Evolutionary conservation across 306 rosid genomes (phyloP), one percentile per base, ranked within the genome.

Genomic region (Castanea mollissima): DNA sequence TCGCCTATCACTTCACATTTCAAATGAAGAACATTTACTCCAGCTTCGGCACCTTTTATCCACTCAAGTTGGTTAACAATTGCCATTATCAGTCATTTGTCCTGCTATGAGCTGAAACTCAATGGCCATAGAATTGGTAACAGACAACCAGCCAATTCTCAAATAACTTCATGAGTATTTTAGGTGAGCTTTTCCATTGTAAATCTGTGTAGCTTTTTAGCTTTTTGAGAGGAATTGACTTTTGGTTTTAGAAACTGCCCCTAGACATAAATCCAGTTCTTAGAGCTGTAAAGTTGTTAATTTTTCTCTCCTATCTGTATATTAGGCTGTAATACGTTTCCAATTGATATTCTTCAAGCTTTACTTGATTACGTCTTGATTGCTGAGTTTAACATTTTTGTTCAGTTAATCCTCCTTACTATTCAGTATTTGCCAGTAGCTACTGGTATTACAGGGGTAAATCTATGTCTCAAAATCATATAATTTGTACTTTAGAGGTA

Each of bases 1-100:
- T 46, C 82, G 85, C 38, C 75, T 77, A 16, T 82, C 75, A 19
- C 76, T 77, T 14, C 79, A 77, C 65, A 77, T 82, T 63, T 77
- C 85, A 15, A 73, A 77, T 67, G 82, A 82, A 15, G 85, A 82
- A 56, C 85, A 77, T 67, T 73, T 82, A 52, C 62, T 64, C 25
- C 82, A 82, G 74, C 74, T 82, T n/a, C 77, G 75, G 70, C 70
- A 77, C 71, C 64, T 82, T 38, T 77, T 82, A 32, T 73, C 81
- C 69, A 44, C 82, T 64, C 58, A 76, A 38, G 74, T 71, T 60
- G 51, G 63, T 25, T 71, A 57, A 81, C 38, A 63, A 27, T 49
- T 65, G 20, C 49, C 64, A 31, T 54, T 19, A 23, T 9, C 27
- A 59, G 29, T 21, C 65, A 7, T 59, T 20, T 21, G 65, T 59